Base-by-base conservation (phyloP, 306 rosid species). In the Hippophae rhamnoides region DNA sequence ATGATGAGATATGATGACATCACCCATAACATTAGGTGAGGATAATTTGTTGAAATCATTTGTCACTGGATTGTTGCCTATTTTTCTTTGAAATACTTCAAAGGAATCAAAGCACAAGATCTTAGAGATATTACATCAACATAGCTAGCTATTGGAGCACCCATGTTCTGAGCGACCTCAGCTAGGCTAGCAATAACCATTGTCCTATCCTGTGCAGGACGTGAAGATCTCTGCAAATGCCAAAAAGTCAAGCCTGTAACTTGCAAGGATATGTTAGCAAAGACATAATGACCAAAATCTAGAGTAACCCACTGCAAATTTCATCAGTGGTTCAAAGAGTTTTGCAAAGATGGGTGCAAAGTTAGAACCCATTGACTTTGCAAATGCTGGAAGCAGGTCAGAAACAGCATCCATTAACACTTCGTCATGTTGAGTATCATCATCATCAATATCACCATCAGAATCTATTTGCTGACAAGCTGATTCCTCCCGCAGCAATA, bases 171-270 rank as follows among this genome's bases (percentile, higher is more conserved):
- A 72, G 99, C 95, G 62, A 93, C 95, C 80, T 93, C 99, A 44
- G 99, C 99, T 54, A 93, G 97, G 87, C 95, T 86, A 69, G 99
- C 99, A 62, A 93, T 94, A 54, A 93, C 99, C 99, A 93, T 93
- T 64, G 99, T 93, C 72, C 86, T 81, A 72, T 93, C 99, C 77
- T 93, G 90, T 48, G 82, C 79, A 14, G 99, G 94, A 3, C 84
- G 95, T 41, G 86, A 78, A 54, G 94, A 85, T 88, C 78, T 93
- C 99, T 93, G 95, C 67, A 80, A 40, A 70, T 59, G 40, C 58
- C 75, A 84, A 44, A 18, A 46, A 65, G 63, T 58, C 65, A 61
- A 72, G 47, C 75, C 10, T 13, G 60, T 54, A 62, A 50, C 23
- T 12, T 49, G 12, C 38, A 40, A 52, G 31, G 56, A 57, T 66